Base-by-base conservation (phyloP, 352 stramenopile genomes). In the Phytophthora rubi region DNA sequence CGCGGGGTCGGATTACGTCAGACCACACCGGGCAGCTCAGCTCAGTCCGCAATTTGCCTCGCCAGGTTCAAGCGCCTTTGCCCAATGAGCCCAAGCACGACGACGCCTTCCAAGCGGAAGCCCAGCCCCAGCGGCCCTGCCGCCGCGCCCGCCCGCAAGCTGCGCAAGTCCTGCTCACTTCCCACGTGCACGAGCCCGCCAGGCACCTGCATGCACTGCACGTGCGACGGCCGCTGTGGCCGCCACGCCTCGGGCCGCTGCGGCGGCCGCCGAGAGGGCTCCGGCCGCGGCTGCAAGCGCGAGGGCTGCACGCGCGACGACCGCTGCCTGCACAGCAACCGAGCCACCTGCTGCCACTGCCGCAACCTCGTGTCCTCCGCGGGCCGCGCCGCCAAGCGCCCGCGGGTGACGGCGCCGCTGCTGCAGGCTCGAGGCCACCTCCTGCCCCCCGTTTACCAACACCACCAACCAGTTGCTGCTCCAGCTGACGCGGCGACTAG, bases 161-260 rank as follows among this genome's bases (percentile, higher is more conserved):
- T 91, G 51, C 83, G 85, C 65, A 91, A 93, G 63, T 81, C 79
- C 13, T 93, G 85, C 71, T 91, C 82, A 53, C 59, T 93, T 23
- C 74, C 85, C n/a, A 82, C 78, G 37, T 93, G 85, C 71, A 73
- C 70, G 32, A 80, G 76, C 48, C 69, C 71, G 30, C 82, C 76
- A 0, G 83, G 83, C 52, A 82, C 86, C 56, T 93, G 85, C 73
- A 93, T 93, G 85, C 85, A 93, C 71, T 93, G 86, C 76, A 88
- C 86, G n/a, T 93, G 86, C 57, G 86, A 93, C 66, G 86, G 86
- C 35, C 79, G 79, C 21, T 93, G 85, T 60, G 85, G 85, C 21
- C 76, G 76, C 23, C 85, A 93, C 68, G 71, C 67, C 44, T 45
- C 68, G 4, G 85, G 85, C 15, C 81, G 55, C 48, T 93, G 85